Evolutionary conservation across 164 flowering plant species (phyloP), one percentile per base, ranked within the genome.

Genomic region (Liriodendron chinense): DNA sequence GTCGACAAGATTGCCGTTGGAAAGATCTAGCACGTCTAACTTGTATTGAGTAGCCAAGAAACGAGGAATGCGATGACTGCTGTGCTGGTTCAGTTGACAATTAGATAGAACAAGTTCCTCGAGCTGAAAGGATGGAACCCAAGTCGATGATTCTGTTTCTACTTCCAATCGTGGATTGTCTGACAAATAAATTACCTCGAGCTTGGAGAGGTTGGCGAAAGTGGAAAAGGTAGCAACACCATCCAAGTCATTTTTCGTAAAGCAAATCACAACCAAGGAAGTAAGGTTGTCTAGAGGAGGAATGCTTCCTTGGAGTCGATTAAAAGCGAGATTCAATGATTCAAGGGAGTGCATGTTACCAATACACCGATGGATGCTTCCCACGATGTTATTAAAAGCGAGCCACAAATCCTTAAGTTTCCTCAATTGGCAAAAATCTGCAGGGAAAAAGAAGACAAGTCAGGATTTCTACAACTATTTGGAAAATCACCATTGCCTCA

Each of bases 171-270:
- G 57, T 3, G 2, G 25, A 48, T 47, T 47, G 4, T 0, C 1
- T 22, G 72, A 69, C 20, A 66, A 43, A 43, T 66, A 4, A 26
- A 66, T 13, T 0, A 18, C 1, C 4, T 1, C 0, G 3, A 66
- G 65, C 23, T 12, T n/a, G 8, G 74, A 71, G 21, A 56, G 48
- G 22, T 71, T 57, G 23, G 65, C 74, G 57, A 71, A 71, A n/a
- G 12, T 71, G 24, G 74, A 71, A 56, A 71, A 34, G 3, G 64
- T 13, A 3, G 57, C 1, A 0, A 57, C n/a, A 34, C 64, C 74
- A 28, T 3, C 34, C 0, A 68, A 43, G 16, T 43, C 49, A 68
- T 68, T 68, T 12, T 5, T 9, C 13, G 49, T 16, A 9, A 65
- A 21, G 24, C 13, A 24, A 24, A 65, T 65, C 10, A 12, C 21